Conservation (phyloP, 139 green algal genomes). For the Microglena sp. region DNA sequence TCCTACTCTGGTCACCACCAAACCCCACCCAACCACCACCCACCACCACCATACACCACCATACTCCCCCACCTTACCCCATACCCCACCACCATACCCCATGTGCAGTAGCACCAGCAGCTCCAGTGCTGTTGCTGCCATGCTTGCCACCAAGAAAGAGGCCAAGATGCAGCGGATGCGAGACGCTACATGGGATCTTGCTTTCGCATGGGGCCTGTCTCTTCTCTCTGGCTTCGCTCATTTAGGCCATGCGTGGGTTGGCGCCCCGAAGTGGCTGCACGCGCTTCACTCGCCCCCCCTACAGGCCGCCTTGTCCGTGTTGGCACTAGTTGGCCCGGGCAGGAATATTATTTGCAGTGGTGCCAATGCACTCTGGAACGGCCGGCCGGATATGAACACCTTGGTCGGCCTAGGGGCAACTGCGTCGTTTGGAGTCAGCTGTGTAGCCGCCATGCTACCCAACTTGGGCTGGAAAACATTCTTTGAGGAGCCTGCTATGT, state of each 20-base stretch:
- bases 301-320: slow-evolving; percentile 60
- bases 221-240: slow-evolving; percentile 68
- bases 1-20: too few relatives aligned
- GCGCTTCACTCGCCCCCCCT: slow-evolving; percentile 55
- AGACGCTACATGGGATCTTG: slow-evolving; percentile 49
- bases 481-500: slow-evolving; percentile 97
- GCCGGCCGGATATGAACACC: slow-evolving; percentile 93
- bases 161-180: slow-evolving; percentile 42
- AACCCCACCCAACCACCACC: too few relatives aligned
- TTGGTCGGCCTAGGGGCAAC: slow-evolving; percentile 85
- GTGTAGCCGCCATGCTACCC: slow-evolving; percentile 54
- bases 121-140: slow-evolving; percentile 13
- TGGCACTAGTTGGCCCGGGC: slow-evolving; percentile 60
- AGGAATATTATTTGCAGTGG: slow-evolving; percentile 44
- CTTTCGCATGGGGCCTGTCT: slow-evolving; percentile 64
- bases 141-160: slow-evolving; percentile 45
- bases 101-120: background rate
- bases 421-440: slow-evolving; percentile 75
- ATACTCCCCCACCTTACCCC: background rate
- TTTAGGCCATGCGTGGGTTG: slow-evolving; percentile 45
- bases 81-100: too few relatives aligned
- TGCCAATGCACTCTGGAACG: slow-evolving; percentile 31
- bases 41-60: background rate
- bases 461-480: slow-evolving; percentile 81
- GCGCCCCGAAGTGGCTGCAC: slow-evolving; percentile 47